Evolutionary conservation across 805 yeast genomes (phyloP).

Genomic region (Candida dajiaensis): DNA sequence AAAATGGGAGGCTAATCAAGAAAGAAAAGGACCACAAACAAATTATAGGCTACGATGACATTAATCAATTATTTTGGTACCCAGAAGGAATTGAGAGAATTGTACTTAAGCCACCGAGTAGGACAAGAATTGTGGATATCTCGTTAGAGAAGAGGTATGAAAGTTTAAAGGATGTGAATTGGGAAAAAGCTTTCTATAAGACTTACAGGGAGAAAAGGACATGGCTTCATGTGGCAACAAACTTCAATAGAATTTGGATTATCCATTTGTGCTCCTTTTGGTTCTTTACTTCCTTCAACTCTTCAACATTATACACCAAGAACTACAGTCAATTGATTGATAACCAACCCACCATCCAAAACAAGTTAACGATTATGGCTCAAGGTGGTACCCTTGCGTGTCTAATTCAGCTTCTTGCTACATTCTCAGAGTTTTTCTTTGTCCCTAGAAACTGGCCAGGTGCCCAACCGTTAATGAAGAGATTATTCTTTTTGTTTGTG

Average conservation of each 20-base stretch:
- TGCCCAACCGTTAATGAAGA: constrained; percentile 47
- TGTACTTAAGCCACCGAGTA: constrained; percentile 33
- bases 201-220: constrained; percentile 70
- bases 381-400: constrained; percentile 64
- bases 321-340: constrained; percentile 47
- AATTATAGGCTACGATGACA: constrained; percentile 83
- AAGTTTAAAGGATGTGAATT: constrained; percentile 45
- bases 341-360: constrained; percentile 57
- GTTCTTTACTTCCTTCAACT: constrained; percentile 69
- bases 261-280: constrained; percentile 71
- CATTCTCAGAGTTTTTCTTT: constrained; percentile 51
- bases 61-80: constrained; percentile 86
- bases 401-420: constrained; percentile 49
- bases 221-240: constrained; percentile 70
- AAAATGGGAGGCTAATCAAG: constrained; percentile 36
- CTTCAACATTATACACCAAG: constrained; percentile 63
- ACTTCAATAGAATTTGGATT: constrained; percentile 77
- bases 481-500: constrained; percentile 38
- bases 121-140: constrained; percentile 43
- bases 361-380: constrained; percentile 51
- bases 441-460: constrained; percentile 76
- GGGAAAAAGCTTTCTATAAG: constrained; percentile 66
- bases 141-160: constrained; percentile 49
- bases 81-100: constrained; percentile 62
- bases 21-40: constrained; percentile 59